Percentiles rank a stretch among this genome's conserved stretches.
phyloP scores from a whole-genome alignment of 345 rosid species.

The Brassica carinata region DNA sequence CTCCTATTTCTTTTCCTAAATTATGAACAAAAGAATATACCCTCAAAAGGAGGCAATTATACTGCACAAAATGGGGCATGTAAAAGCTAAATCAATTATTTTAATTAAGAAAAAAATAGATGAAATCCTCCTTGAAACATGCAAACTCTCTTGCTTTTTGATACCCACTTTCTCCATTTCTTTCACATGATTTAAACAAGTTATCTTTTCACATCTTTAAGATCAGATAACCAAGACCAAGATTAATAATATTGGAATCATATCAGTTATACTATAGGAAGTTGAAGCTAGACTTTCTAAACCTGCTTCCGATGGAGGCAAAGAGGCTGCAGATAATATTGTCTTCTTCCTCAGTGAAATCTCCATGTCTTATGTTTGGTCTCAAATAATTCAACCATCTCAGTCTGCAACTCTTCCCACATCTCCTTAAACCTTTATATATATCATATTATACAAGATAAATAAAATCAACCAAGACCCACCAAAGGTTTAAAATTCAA shows the following conservation, averaged over 20 bases:
- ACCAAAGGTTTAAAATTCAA: neutral
- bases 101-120: neutral
- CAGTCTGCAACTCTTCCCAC: conserved; percentile 92
- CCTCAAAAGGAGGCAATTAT: conserved; percentile 41
- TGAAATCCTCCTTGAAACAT: conserved; percentile 37
- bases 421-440: conserved; percentile 67
- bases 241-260: neutral
- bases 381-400: conserved; percentile 92
- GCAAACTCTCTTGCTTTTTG: conserved; percentile 24
- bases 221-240: neutral
- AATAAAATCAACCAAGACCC: neutral
- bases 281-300: neutral
- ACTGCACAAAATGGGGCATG: conserved; percentile 36
- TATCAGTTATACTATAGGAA: neutral
- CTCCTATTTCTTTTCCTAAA: neutral
- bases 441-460: neutral
- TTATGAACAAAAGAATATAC: conserved; percentile 33
- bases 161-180: conserved; percentile 20
- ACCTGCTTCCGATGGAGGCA: conserved; percentile 92
- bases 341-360: conserved; percentile 81
- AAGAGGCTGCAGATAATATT: conserved; percentile 66
- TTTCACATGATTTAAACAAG: conserved; percentile 17
- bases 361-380: conserved; percentile 93
- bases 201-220: neutral
- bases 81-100: conserved; percentile 15